Base-by-base conservation (phyloP, 2,329 filamentous ascomycete genomes). In the Penicillium sumatraense region DNA sequence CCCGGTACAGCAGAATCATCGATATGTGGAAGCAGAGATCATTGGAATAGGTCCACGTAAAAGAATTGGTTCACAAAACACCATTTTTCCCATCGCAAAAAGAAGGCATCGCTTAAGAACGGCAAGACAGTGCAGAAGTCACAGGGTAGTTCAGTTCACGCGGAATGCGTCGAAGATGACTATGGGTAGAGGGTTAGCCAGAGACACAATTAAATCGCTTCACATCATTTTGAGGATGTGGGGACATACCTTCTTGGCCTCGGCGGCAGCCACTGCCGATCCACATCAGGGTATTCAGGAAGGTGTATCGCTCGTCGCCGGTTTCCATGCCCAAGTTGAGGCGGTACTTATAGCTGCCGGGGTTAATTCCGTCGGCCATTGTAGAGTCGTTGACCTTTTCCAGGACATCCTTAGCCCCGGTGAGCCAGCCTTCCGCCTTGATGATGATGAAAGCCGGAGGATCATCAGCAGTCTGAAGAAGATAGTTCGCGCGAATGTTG, bases 401-500 rank as follows among this genome's bases (percentile, higher is more conserved):
- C 47, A 81, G 65, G 18, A 80, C 71, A 11, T 81, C 79, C 56
- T 78, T 79, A 24, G 77, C 70, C 6, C 79, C 78, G 0, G 78
- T 80, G 46, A 80, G 67, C 79, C 79, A 81, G 49, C 79, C 79
- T 33, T 73, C 73, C 46, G 75, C 75, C 57, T 74, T 78, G 35
- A 80, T 78, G 14, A 75, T 72, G 44, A 81, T 80, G 59, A 75
- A 81, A 11, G 79, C 79, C 1, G 79, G 76, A 3, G 76, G 78
- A n/a, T 81, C 78, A 61, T 81, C 79, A 18, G 75, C 74, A 31
- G 79, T 81, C 60, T 81, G 79, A n/a, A 81, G 72, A 33, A 81
- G 71, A 60, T 78, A 81, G 57, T 66, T 77, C 24, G 77, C 74
- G 51, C 72, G 72, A 31, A 80, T 68, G 40, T 71, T 75, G 20